These are phyloP conservation scores for Verticillium alfalfae DNA, from an alignment of 2,329 filamentous ascomycete species.

Conservation along the genomic window DNA sequence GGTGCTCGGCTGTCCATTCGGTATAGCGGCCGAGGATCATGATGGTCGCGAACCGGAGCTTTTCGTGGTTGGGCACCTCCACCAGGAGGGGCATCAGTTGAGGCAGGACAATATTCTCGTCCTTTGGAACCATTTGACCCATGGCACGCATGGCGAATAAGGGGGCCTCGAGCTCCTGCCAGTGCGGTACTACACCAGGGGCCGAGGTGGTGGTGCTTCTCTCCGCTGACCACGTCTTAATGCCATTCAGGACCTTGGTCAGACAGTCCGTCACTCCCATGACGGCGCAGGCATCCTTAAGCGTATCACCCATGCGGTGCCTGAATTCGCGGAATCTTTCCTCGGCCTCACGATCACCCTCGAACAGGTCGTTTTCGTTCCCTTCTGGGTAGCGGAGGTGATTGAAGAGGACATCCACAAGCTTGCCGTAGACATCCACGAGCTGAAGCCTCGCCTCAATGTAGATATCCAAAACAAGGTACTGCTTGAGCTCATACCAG, in stretches of 20 bases:
- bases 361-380: conserved; percentile 80
- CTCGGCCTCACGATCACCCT: conserved; percentile 90
- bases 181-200: conserved; percentile 64
- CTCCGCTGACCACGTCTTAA: conserved; percentile 82
- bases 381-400: conserved; percentile 82
- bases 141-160: conserved; percentile 94
- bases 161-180: conserved; percentile 94
- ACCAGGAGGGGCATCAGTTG: conserved; percentile 91
- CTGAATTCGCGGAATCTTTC: conserved; percentile 96
- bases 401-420: conserved; percentile 88
- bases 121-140: conserved; percentile 89
- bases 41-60: conserved; percentile 96
- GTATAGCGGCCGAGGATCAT: conserved; percentile 97
- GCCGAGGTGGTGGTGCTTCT: conserved; percentile 61
- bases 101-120: conserved; percentile 81
- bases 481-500: conserved; percentile 98
- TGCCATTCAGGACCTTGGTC: conserved; percentile 78
- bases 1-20: conserved; percentile 93
- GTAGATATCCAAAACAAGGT: conserved; percentile 85
- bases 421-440: conserved; percentile 75
- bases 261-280: conserved; percentile 91
- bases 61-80: conserved; percentile 91
- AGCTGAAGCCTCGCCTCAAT: conserved; percentile 72
- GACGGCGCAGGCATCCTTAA: conserved; percentile 96
- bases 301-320: conserved; percentile 93